Evolutionary conservation across 441 rosid genomes (phyloP).

Genomic region (Codiaeum variegatum): DNA sequence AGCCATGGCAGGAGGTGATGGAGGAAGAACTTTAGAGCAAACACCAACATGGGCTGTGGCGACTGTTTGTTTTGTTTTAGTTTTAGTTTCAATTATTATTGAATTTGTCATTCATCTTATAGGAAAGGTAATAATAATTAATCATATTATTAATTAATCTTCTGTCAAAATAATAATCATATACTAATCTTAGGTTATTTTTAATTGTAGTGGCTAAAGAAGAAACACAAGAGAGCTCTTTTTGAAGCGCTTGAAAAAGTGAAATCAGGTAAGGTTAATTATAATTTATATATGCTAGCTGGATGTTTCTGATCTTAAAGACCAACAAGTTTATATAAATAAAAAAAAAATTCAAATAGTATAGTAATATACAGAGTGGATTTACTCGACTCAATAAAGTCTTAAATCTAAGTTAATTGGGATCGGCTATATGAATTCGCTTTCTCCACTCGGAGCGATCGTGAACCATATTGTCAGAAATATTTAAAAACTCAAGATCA

Average conservation of each 20-base stretch:
- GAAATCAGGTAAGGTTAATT: conserved; percentile 50
- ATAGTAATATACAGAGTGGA: too few relatives aligned
- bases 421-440: too few relatives aligned
- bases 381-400: too few relatives aligned
- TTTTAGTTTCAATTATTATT: conserved; percentile 63
- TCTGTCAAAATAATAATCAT: conserved; percentile 33
- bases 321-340: too few relatives aligned
- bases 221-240: conserved; percentile 53
- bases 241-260: conserved; percentile 74
- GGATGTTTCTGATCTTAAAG: too few relatives aligned
- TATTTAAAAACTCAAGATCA: too few relatives aligned
- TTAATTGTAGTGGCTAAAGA: conserved; percentile 54
- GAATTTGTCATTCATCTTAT: conserved; percentile 38
- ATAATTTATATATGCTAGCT: too few relatives aligned
- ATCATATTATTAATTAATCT: conserved; percentile 17
- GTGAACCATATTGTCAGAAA: too few relatives aligned
- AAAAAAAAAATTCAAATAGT: too few relatives aligned
- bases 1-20: conserved; percentile 34
- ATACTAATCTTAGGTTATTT: background rate
- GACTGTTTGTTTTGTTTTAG: conserved; percentile 61
- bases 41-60: conserved; percentile 97
- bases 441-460: too few relatives aligned
- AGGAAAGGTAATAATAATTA: conserved; percentile 16
- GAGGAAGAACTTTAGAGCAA: conserved; percentile 50
- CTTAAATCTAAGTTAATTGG: too few relatives aligned